Evolutionary conservation across 805 yeast genomes (phyloP), one percentile per base, ranked within the genome.

Genomic region (Starmerella roubikii): DNA sequence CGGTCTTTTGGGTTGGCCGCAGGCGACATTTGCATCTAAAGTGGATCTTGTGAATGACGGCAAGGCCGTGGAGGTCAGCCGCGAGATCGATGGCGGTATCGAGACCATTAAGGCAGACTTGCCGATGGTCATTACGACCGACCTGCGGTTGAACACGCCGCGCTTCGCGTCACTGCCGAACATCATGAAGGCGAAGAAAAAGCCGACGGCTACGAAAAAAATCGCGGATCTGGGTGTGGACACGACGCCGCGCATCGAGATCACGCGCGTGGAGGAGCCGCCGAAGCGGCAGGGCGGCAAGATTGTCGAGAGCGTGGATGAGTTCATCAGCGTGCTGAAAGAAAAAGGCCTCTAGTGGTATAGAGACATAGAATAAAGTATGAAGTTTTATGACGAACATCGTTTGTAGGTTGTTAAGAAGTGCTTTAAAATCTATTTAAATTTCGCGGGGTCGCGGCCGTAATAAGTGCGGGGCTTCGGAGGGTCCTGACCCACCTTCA

Each of bases 151-250:
- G 55, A 91, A 91, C 59, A 91, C 75, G 56, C 98, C 99, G 32
- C 76, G 96, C 53, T 91, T 84, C 54, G 94, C 93, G n/a, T 74
- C 93, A 12, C 69, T 91, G 56, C 96, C 95, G 44, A 91, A 88
- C 60, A 73, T 86, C 66, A 91, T 91, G 97, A 91, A 91, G 68
- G 97, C 97, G 40, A 91, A 91, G 68, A 86, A 86, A 74, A 86
- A 84, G 68, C 94, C 94, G 3, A 67, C 86, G 57, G 83, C 75
- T 51, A 67, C 73, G 54, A 58, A 72, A 60, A 70, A 64, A 59
- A 60, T 76, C 17, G 65, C 55, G n/a, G 93, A 81, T 51, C 71
- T 82, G 44, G 80, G 77, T n/a, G 68, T 79, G 25, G 80, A 77
- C 32, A 55, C 74, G 10, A 58, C 71, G 24, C 69, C 72, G 27